These are phyloP conservation scores for Globisporangium sylvaticum DNA, from an alignment of 352 stramenopile genomes.

Conservation along the genomic window DNA sequence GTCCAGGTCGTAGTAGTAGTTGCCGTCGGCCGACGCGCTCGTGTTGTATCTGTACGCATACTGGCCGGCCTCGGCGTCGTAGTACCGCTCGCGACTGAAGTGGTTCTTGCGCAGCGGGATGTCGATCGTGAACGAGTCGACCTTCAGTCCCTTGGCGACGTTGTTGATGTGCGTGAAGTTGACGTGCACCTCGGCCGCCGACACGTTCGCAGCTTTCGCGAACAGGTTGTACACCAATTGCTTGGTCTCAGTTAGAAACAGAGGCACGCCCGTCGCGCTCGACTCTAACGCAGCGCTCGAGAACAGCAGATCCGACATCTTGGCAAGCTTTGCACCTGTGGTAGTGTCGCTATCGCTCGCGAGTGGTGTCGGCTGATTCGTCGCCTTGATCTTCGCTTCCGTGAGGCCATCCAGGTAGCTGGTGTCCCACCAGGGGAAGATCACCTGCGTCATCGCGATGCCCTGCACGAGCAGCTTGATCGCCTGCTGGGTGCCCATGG, in stretches of 20 bases:
- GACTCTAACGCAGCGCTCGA: background rate
- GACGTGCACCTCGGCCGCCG: background rate
- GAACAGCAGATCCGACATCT: background rate
- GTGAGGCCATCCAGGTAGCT: background rate
- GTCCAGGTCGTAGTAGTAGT: constrained; percentile 3
- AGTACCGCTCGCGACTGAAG: constrained; percentile 1
- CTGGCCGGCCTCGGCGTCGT: background rate
- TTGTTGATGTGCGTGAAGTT: constrained; percentile 1
- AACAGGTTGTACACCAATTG: constrained; percentile 3
- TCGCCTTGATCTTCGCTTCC: background rate
- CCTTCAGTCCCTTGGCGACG: background rate
- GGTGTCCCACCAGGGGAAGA: constrained; percentile 2
- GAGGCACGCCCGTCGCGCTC: background rate
- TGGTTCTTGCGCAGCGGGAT: constrained; percentile 3
- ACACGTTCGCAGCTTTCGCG: constrained; percentile 3
- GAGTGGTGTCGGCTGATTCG: background rate
- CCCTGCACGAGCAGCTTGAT: background rate
- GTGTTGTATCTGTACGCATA: constrained; percentile 3
- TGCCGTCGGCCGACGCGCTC: background rate
- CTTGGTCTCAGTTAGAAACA: background rate
- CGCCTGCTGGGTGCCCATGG: background rate
- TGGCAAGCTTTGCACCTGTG: background rate
- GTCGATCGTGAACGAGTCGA: constrained; percentile 10
- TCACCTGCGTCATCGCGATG: constrained; percentile 1
- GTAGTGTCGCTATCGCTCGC: background rate